Percentiles rank a stretch among this genome's conserved stretches.
phyloP scores from a whole-genome alignment of 169 alveolate genomes.

The Cryptosporidium tyzzeri region DNA sequence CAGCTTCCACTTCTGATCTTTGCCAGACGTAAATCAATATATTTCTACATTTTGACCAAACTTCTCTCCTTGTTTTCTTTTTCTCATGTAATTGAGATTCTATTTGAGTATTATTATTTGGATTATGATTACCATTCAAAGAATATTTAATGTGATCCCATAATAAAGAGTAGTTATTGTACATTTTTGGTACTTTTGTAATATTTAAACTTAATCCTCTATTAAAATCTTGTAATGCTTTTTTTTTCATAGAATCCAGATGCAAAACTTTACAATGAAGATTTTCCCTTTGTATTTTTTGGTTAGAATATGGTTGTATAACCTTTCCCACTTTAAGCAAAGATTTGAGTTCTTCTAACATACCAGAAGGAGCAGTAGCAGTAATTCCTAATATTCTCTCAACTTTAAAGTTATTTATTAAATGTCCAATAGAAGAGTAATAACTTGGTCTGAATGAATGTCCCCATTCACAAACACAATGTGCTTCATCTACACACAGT shows the following conservation, averaged over 20 bases:
- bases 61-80: conserved; percentile 24
- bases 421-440: conserved; percentile 79
- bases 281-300: conserved; percentile 58
- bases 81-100: neutral
- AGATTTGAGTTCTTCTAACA: conserved; percentile 78
- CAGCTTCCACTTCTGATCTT: conserved; percentile 78
- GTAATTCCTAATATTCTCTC: conserved; percentile 87
- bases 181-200: conserved; percentile 34
- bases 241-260: conserved; percentile 29
- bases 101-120: neutral
- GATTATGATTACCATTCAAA: neutral
- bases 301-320: conserved; percentile 44
- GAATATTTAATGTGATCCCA: conserved; percentile 69
- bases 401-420: conserved; percentile 81
- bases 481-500: conserved; percentile 92
- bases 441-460: conserved; percentile 91
- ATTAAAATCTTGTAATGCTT: neutral
- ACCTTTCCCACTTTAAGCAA: conserved; percentile 22
- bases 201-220: neutral
- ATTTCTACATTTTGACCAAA: conserved; percentile 65
- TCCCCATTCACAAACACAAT: conserved; percentile 92
- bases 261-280: conserved; percentile 35
- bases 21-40: conserved; percentile 74
- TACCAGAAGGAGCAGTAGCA: conserved; percentile 91
- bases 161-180: conserved; percentile 35